A percentile compares a stretch with the other conserved stretches of the same genome.
Conservation (phyloP, 2,329 filamentous ascomycete genomes). For the Fusarium citri region DNA sequence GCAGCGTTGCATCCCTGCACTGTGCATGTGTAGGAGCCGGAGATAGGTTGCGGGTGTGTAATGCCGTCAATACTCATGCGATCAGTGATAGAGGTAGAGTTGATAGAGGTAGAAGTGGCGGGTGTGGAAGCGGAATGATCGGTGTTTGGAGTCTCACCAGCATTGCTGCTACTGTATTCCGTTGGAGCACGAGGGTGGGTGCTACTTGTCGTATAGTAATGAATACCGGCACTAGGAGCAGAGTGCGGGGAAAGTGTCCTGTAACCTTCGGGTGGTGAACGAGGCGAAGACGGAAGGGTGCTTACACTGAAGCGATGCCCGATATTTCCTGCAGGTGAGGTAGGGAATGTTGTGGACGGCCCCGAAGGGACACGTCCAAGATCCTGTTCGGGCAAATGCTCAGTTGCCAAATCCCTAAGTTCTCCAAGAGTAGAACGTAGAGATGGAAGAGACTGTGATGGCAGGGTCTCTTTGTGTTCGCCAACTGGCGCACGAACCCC, state of each 20-base stretch:
- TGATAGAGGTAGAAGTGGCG: slow-evolving; percentile 47
- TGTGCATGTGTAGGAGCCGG: slow-evolving; percentile 68
- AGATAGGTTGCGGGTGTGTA: slow-evolving; percentile 63
- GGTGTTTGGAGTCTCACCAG: slow-evolving; percentile 60
- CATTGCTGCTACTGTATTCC: slow-evolving; percentile 60
- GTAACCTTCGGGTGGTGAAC: slow-evolving; percentile 62
- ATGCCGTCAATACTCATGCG: slow-evolving; percentile 70
- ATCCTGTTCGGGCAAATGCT: slow-evolving; percentile 51
- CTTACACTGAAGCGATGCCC: slow-evolving; percentile 48
- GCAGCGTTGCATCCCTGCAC: slow-evolving; percentile 73
- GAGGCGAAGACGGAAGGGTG: slow-evolving; percentile 57
- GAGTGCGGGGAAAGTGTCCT: slow-evolving; percentile 61
- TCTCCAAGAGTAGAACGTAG: slow-evolving; percentile 54
- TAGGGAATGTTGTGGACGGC: slow-evolving; percentile 45
- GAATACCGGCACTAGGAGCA: slow-evolving; percentile 54
- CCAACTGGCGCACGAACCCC: slow-evolving; percentile 52
- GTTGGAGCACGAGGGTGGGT: slow-evolving; percentile 51
- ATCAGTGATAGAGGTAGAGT: slow-evolving; percentile 56
- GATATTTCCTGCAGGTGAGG: slow-evolving; percentile 50
- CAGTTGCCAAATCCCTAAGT: slow-evolving; percentile 48
- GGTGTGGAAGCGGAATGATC: slow-evolving; percentile 60
- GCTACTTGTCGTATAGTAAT: slow-evolving; percentile 51
- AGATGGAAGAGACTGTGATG: slow-evolving; percentile 55
- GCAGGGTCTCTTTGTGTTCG: slow-evolving; percentile 52
- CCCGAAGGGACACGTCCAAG: slow-evolving; percentile 38